Evolutionary conservation across 768 basidiomycete genomes (phyloP), one percentile per base, ranked within the genome.

Genomic region (Serendipita vermifera): DNA sequence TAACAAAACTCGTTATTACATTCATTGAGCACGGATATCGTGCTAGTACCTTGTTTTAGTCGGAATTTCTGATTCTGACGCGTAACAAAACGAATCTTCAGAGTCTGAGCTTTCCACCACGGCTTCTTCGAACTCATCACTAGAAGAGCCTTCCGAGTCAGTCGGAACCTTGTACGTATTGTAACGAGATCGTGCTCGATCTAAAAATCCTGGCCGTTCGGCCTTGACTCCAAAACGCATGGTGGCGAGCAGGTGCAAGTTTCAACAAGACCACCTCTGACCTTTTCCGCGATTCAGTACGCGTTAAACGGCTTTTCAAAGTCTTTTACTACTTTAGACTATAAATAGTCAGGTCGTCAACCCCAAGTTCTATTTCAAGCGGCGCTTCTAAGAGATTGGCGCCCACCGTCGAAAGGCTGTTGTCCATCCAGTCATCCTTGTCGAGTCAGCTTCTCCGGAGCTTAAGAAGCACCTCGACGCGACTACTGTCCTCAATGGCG

Each of bases 51-150:
- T 51, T 29, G 9, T 29, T 29, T n/a, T 51, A 20, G 46, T 24
- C n/a, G 46, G 46, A 7, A 51, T 51, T 51, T 51, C 3, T 11
- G 17, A 22, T 15, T 51, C 46, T 24, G 46, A 51, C 46, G 46
- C 46, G 46, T 51, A 51, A 29, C n/a, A 51, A 51, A 51, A 51
- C 20, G 46, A 51, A 31, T 51, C 46, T n/a, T 51, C 46, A 5
- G 46, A 51, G 29, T 51, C 46, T 7, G 46, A 51, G 22, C 22
- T 22, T 51, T 51, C 46, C 5, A 51, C 27, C 5, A 51, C 46
- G 11, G 46, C 46, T 9, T 22, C 46, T n/a, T 51, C 46, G 17
- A 22, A 51, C 46, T 51, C 46, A 7, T 51, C 46, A 9, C 15
- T 26, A n/a, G 39, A 41, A 24, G 46, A 51, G 26, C 32, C 46